Conservation (phyloP, 352 stramenopile species). For the Saprolegnia diclina region DNA sequence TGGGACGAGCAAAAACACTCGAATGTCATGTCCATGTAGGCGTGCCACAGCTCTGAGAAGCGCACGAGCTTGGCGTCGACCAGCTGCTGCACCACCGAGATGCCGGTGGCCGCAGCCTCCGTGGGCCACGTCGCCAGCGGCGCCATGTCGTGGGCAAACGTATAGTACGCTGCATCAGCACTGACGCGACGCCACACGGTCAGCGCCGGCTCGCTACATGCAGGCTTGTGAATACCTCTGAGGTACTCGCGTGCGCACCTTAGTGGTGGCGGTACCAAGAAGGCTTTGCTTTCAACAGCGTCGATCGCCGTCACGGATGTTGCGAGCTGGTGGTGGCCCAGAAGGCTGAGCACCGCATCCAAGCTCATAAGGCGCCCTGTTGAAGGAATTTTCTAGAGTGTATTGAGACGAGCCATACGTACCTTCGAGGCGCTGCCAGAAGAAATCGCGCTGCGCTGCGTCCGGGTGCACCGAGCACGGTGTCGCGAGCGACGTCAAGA, state of each 20-base stretch:
- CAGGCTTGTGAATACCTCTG: not conserved
- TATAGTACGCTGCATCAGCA: not conserved
- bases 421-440: conserved; percentile 63
- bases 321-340: not conserved
- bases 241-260: not conserved
- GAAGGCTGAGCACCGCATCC: conserved; percentile 37
- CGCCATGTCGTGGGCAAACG: conserved; percentile 12
- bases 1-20: conserved; percentile 45
- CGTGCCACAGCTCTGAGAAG: conserved; percentile 36
- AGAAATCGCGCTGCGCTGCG: conserved; percentile 30
- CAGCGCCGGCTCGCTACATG: not conserved
- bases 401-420: not conserved
- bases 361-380: conserved; percentile 52
- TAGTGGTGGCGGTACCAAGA: not conserved
- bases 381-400: not conserved
- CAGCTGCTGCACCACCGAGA: not conserved
- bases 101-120: conserved; percentile 12
- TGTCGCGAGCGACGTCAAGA: conserved; percentile 41
- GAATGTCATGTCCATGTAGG: conserved; percentile 41
- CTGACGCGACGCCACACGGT: not conserved
- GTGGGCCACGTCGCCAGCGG: conserved; percentile 39
- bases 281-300: not conserved
- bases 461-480: conserved; percentile 19
- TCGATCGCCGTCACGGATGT: not conserved
- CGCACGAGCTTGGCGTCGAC: conserved; percentile 22